Evolutionary conservation across 768 basidiomycete species (phyloP).

Genomic region (Suillus tomentosus): DNA sequence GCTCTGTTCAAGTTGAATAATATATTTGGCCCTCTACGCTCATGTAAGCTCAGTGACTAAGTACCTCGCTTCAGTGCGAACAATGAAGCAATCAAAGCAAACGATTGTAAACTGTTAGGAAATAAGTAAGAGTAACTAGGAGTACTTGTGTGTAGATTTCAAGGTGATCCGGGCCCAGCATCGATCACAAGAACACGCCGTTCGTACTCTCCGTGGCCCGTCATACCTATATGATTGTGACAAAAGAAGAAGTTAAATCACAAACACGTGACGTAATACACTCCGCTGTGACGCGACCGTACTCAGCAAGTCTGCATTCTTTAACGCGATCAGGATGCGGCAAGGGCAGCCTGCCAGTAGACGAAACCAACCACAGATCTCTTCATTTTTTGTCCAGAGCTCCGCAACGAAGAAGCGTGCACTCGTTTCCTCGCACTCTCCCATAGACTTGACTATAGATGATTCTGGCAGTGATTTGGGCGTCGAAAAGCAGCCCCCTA

Average conservation of each 20-base stretch:
- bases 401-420: conserved; percentile 31
- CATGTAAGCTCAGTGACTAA: no score
- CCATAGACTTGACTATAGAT: conserved; percentile 58
- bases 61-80: no score
- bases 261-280: conserved; percentile 26
- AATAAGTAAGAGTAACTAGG: no score
- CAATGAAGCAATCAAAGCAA: no score
- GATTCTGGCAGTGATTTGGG: conserved; percentile 26
- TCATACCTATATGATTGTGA: no score
- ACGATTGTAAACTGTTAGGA: no score
- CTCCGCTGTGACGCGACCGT: conserved; percentile 28
- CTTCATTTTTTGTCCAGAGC: conserved; percentile 8
- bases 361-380: conserved; percentile 14
- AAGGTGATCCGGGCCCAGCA: no score
- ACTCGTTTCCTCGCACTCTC: conserved; percentile 20
- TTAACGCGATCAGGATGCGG: background rate
- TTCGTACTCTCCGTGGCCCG: no score
- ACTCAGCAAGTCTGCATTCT: background rate
- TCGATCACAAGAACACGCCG: no score
- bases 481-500: conserved; percentile 25
- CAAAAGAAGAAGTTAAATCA: conserved; percentile 8
- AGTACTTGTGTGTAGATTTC: no score
- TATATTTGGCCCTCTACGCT: no score
- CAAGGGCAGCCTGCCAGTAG: background rate
- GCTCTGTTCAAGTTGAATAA: background rate